Percentiles rank a stretch among this genome's conserved stretches.
phyloP scores from a whole-genome alignment of 1,284 basidiomycete genomes.

The Tilletia caries region DNA sequence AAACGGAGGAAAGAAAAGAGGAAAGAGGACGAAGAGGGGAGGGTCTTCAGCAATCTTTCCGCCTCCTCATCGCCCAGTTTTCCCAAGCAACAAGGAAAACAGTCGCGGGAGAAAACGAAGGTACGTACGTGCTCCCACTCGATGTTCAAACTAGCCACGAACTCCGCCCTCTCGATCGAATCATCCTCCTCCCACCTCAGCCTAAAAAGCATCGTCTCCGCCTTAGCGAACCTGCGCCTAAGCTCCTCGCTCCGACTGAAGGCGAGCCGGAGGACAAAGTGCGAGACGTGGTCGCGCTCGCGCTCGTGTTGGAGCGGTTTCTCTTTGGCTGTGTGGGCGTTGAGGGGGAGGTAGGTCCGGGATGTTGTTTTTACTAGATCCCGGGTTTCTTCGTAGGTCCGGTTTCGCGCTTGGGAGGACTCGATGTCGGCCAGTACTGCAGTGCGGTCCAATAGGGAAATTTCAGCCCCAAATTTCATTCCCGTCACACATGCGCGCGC shows the following conservation, averaged over 20 bases:
- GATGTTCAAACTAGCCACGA: slow-evolving; percentile 73
- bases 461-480: too few relatives aligned
- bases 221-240: slow-evolving; percentile 80
- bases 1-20: not conserved
- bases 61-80: too few relatives aligned
- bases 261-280: slow-evolving; percentile 89
- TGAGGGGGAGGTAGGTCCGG: slow-evolving; percentile 70
- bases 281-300: slow-evolving; percentile 81
- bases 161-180: slow-evolving; percentile 64
- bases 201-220: slow-evolving; percentile 79
- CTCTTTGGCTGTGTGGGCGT: slow-evolving; percentile 61
- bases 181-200: slow-evolving; percentile 76
- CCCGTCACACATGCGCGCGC: too few relatives aligned
- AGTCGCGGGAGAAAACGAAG: not conserved
- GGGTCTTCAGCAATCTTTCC: too few relatives aligned
- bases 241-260: slow-evolving; percentile 96
- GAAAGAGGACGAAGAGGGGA: too few relatives aligned
- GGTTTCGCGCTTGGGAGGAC: slow-evolving; percentile 79
- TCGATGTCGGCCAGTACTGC: slow-evolving; percentile 88
- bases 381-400: slow-evolving; percentile 72
- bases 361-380: slow-evolving; percentile 64
- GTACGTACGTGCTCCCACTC: slow-evolving; percentile 77
- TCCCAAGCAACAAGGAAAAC: not conserved
- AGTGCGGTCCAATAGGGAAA: too few relatives aligned
- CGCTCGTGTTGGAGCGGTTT: slow-evolving; percentile 63